phyloP scores from a whole-genome alignment of 2,329 filamentous ascomycete species.

The Fusarium pseudocircinatum region DNA sequence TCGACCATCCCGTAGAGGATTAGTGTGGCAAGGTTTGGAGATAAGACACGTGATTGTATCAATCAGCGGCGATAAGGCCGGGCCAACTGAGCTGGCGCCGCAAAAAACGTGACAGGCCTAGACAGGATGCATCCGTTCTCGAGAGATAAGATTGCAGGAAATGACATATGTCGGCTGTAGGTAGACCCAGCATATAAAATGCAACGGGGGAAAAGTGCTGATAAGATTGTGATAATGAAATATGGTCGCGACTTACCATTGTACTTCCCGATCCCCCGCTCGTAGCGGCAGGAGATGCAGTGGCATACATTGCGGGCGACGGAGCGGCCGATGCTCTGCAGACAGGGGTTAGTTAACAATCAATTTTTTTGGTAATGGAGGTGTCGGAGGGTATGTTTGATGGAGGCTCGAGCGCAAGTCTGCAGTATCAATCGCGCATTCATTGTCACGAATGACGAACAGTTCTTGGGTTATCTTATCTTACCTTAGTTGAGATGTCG shows the following conservation, averaged over 20 bases:
- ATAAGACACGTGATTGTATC: conserved; percentile 47
- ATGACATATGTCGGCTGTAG: conserved; percentile 1
- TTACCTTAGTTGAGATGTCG: conserved; percentile 59
- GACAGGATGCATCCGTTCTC: conserved; percentile 8
- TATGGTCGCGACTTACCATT: conserved; percentile 49
- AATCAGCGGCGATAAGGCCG: conserved; percentile 35
- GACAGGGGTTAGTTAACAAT: conserved; percentile 28
- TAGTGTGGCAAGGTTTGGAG: conserved; percentile 36
- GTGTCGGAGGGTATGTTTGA: background rate
- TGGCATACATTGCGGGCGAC: conserved; percentile 41
- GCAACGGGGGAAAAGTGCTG: background rate
- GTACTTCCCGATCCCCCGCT: conserved; percentile 52
- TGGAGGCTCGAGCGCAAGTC: background rate
- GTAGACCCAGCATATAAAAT: conserved; percentile 7
- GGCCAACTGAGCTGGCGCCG: background rate
- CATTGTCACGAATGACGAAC: background rate
- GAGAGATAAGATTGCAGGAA: conserved; percentile 20
- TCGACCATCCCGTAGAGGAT: conserved; percentile 20
- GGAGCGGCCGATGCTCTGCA: conserved; percentile 35
- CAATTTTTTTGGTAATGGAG: background rate
- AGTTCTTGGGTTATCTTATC: conserved; percentile 25
- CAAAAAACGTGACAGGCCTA: conserved; percentile 6
- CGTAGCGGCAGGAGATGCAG: conserved; percentile 53
- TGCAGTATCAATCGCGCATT: background rate
- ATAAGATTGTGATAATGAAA: conserved; percentile 23